Conservation (phyloP, 1,284 basidiomycete genomes). For the Agroathelia rolfsii region DNA sequence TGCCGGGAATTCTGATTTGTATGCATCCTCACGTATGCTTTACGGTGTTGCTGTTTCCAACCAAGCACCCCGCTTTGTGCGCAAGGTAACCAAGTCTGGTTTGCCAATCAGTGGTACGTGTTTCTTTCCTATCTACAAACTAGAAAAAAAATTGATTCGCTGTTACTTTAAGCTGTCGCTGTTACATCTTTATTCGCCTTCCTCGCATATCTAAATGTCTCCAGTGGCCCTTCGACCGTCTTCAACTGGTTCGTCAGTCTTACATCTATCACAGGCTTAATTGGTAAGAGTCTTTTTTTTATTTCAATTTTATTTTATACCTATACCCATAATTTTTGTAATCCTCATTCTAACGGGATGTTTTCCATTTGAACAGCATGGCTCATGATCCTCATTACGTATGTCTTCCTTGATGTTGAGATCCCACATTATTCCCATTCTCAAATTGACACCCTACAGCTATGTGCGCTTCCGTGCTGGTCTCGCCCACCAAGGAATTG, state of each 20-base stretch:
- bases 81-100: slow-evolving; percentile 11
- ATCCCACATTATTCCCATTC: too few species aligned
- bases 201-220: slow-evolving; percentile 33
- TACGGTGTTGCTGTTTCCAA: slow-evolving; percentile 10
- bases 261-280: slow-evolving; percentile 30
- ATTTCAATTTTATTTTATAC: too few species aligned
- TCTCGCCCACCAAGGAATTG: slow-evolving; percentile 59
- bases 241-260: slow-evolving; percentile 37
- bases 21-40: slow-evolving; percentile 9
- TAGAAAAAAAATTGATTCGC: slow-evolving; percentile 9
- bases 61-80: slow-evolving; percentile 9
- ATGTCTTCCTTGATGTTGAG: too few species aligned
- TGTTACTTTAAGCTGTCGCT: not conserved
- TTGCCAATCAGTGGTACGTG: slow-evolving; percentile 9
- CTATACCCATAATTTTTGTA: too few species aligned
- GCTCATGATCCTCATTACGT: too few species aligned
- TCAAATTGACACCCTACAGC: too few species aligned
- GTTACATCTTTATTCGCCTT: slow-evolving; percentile 24
- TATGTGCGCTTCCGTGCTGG: too few species aligned
- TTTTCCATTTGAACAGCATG: too few species aligned
- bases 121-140: slow-evolving; percentile 10
- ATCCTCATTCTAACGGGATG: too few species aligned
- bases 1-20: slow-evolving; percentile 11
- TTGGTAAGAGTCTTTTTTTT: too few species aligned
- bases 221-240: slow-evolving; percentile 25